These are phyloP conservation scores for Syzygium syzygioides DNA, from an alignment of 441 rosid genomes.

Conservation along the genomic window DNA sequence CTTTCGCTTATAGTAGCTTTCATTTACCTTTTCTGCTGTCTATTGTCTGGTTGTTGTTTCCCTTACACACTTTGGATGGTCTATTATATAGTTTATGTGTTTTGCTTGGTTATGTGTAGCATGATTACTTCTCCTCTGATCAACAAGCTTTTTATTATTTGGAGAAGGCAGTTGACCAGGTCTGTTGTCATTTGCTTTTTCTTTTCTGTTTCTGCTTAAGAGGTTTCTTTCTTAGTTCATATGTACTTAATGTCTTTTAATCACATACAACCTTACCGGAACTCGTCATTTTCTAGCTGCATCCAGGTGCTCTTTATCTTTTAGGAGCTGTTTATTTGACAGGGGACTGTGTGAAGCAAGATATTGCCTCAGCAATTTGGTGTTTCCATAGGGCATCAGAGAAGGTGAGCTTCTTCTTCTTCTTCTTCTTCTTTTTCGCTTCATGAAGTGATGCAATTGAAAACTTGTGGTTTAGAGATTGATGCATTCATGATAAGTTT, in stretches of 20 bases:
- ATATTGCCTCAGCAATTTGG: conserved; percentile 86
- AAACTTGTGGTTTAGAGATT: neutral
- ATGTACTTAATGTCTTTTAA: neutral
- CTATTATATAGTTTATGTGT: neutral
- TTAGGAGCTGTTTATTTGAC: conserved; percentile 82
- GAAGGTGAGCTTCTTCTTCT: conserved; percentile 32
- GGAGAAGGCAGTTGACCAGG: conserved; percentile 96
- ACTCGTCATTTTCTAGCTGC: conserved; percentile 47
- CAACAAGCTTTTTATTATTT: conserved; percentile 84
- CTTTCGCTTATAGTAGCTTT: neutral
- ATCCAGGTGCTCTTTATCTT: conserved; percentile 93
- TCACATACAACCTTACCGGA: conserved; percentile 19
- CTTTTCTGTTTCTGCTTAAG: neutral
- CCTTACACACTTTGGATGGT: neutral
- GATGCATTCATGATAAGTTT: neutral
- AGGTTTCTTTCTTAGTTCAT: neutral
- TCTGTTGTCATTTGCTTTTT: conserved; percentile 9
- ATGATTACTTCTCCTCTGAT: conserved; percentile 73
- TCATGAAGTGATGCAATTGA: neutral
- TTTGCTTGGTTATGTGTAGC: conserved; percentile 28
- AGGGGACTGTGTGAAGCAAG: conserved; percentile 91
- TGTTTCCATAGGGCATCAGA: conserved; percentile 91
- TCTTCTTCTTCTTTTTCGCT: neutral
- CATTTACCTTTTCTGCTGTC: neutral
- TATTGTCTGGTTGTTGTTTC: neutral